Conservation (phyloP, 495 filamentous ascomycete species). For the Saxispiralis lemnorum region DNA sequence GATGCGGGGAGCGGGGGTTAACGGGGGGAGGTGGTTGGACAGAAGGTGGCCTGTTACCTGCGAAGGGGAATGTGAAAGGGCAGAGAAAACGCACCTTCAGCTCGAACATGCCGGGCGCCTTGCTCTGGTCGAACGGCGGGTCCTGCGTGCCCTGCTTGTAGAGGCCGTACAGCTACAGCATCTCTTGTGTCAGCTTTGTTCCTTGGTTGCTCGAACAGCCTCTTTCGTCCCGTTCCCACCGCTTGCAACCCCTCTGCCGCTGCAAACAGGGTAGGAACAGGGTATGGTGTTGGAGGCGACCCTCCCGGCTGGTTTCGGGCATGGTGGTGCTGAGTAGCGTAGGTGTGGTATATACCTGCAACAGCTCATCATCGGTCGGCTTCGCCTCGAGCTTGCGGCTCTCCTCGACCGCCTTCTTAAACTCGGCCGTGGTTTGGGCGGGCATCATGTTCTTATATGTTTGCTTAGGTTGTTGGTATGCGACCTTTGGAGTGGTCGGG, state of each 20-base stretch:
- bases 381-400: slow-evolving; percentile 41
- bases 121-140: slow-evolving; percentile 24
- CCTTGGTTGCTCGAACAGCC: neutral
- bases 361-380: slow-evolving; percentile 35
- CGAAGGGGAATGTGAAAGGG: neutral
- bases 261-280: too few species aligned
- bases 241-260: too few species aligned
- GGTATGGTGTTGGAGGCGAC: too few species aligned
- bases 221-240: too few species aligned
- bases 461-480: neutral
- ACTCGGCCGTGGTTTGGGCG: slow-evolving; percentile 29
- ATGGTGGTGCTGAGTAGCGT: too few species aligned
- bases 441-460: slow-evolving; percentile 7
- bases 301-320: too few species aligned
- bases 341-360: slow-evolving; percentile 31
- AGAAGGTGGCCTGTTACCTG: too few species aligned
- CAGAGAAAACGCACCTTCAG: slow-evolving; percentile 29
- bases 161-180: slow-evolving; percentile 36
- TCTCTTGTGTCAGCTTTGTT: slow-evolving; percentile 1
- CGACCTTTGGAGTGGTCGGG: too few species aligned
- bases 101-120: slow-evolving; percentile 35
- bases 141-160: slow-evolving; percentile 41
- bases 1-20: too few species aligned
- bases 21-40: too few species aligned
- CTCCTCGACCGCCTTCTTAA: slow-evolving; percentile 45